Evolutionary conservation across 495 filamentous ascomycete species (phyloP).

Genomic region (Xylaria longipes): DNA sequence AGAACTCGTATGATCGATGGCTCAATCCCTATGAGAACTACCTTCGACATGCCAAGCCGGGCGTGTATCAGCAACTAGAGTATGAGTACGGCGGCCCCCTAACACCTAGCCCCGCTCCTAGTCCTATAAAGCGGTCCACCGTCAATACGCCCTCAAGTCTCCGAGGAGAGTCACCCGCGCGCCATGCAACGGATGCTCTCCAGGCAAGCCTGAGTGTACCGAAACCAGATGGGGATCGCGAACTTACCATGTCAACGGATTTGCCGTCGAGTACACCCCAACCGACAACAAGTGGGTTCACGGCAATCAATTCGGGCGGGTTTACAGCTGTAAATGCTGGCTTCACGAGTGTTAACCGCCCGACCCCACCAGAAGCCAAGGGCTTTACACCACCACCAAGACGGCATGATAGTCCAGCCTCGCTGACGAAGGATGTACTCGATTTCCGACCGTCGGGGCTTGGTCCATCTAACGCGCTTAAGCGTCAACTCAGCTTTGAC

Average conservation of each 20-base stretch:
- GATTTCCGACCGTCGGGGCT: constrained; percentile 62
- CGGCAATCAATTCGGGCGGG: constrained; percentile 69
- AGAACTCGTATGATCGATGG: constrained; percentile 97
- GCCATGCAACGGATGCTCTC: constrained; percentile 71
- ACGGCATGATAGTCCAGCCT: constrained; percentile 57
- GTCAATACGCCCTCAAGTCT: constrained; percentile 71
- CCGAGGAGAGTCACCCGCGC: constrained; percentile 71
- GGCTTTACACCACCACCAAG: constrained; percentile 53
- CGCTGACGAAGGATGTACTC: constrained; percentile 63
- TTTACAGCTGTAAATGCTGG: constrained; percentile 61
- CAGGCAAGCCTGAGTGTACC: constrained; percentile 67
- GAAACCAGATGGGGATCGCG: constrained; percentile 49
- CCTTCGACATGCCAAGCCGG: constrained; percentile 87
- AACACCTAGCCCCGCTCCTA: constrained; percentile 88
- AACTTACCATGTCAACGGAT: constrained; percentile 59
- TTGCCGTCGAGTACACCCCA: constrained; percentile 51
- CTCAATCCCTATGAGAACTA: constrained; percentile 97
- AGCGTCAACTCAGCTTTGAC: constrained; percentile 84
- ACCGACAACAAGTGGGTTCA: constrained; percentile 67
- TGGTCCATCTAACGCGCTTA: constrained; percentile 65
- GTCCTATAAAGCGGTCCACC: constrained; percentile 79
- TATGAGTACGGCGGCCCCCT: constrained; percentile 91
- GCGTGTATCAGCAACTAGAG: constrained; percentile 95
- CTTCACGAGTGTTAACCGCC: constrained; percentile 79
- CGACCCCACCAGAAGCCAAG: constrained; percentile 43